Base-by-base conservation (phyloP, 495 filamentous ascomycete species). In the Copromyces sp. region DNA sequence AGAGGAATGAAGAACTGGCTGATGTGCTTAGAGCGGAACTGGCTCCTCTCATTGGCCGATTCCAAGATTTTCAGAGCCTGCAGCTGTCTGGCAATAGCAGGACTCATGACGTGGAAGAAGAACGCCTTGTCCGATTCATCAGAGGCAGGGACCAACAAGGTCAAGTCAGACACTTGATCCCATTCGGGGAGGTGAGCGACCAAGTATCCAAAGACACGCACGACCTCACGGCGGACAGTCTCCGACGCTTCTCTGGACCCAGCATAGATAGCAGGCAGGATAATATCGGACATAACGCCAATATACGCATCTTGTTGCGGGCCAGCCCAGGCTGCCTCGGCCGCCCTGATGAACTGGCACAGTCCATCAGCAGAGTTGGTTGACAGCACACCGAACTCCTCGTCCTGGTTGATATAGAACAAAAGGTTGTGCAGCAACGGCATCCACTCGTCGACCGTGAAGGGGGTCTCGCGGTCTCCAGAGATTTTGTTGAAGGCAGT, bases 341-440 rank as follows among this genome's bases (percentile, higher is more conserved):
- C 81, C 4, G 83, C 81, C 71, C 94, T 89, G 37, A 97, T 85
- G 78, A 97, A 98, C n/a, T 90, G 86, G 76, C 90, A 92, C 53
- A 99, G 79, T 3, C 88, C 87, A 74, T 93, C 91, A 0, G 93
- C 91, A 12, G 96, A 92, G 77, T 93, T 97, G 17, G 84, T 81
- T 4, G 93, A 90, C 73, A 97, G 82, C 39, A 97, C 92, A 47
- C 91, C 91, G 70, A 95, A 87, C 77, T 99, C 95, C 69, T 98
- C 94, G 53, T 91, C 89, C 76, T 96, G 91, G 76, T 89, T 91
- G 75, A 97, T 90, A 77, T 90, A 95, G 82, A 89, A 98, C 3
- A 97, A 85, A 86, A 97, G 90, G 77, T 98, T 98, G 81, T 91
- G 91, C 3, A 98, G 79, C 39, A 98, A 83, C n/a, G 96, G 94